These are phyloP conservation scores for Edaphochlamys debaryana DNA, from an alignment of 139 green algal species.

Conservation along the genomic window DNA sequence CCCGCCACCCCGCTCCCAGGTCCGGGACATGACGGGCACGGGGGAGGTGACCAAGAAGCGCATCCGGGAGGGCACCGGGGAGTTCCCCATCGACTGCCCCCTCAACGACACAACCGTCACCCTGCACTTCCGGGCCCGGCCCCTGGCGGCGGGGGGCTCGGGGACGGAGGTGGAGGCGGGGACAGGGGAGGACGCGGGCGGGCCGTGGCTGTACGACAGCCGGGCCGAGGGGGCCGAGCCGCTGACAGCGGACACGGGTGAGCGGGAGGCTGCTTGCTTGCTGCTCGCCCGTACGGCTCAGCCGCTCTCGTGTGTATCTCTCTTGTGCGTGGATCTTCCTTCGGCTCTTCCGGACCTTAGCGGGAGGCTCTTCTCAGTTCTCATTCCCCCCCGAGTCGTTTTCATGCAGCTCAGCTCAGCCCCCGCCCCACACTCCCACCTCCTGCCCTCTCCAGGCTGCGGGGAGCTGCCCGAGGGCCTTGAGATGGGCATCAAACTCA, in stretches of 20 bases:
- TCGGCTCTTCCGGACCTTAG: too few species aligned
- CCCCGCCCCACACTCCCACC: neutral
- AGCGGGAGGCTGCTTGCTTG: neutral
- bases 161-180: neutral
- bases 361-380: too few species aligned
- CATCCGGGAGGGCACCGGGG: slow-evolving; percentile 69
- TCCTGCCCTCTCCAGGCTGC: slow-evolving; percentile 41
- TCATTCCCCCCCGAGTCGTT: too few species aligned
- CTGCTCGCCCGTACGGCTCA: too few species aligned
- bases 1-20: slow-evolving; percentile 60
- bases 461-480: slow-evolving; percentile 71
- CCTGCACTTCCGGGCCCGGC: slow-evolving; percentile 67
- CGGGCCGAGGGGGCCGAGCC: slow-evolving; percentile 2
- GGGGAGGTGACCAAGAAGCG: slow-evolving; percentile 77
- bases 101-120: slow-evolving; percentile 79
- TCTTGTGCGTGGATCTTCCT: too few species aligned
- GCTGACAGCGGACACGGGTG: slow-evolving; percentile 63
- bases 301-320: too few species aligned
- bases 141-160: neutral
- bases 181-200: neutral
- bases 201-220: slow-evolving; percentile 45
- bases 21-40: slow-evolving; percentile 83
- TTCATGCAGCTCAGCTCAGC: too few species aligned
- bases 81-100: slow-evolving; percentile 88
- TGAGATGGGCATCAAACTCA: slow-evolving; percentile 79